Percentiles rank a stretch among this genome's conserved stretches.
phyloP scores from a whole-genome alignment of 1,139 yeast genomes.

The Protomyces macrosporus region DNA sequence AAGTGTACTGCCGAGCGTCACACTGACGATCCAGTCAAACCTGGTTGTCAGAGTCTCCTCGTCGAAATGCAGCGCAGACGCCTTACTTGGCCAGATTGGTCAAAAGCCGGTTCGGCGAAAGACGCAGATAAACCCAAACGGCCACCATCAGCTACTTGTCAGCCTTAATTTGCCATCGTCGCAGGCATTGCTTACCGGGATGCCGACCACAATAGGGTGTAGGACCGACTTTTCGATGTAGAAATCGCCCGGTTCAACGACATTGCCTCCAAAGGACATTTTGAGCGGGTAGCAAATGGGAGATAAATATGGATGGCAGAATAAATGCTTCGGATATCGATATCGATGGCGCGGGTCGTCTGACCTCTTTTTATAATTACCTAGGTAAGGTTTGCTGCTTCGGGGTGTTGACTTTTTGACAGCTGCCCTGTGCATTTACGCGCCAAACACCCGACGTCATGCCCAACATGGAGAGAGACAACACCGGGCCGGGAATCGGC shows the following conservation, averaged over 20 bases:
- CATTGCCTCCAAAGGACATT: not conserved
- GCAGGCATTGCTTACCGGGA: not conserved
- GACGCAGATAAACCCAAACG: not conserved
- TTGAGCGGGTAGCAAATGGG: too few species aligned
- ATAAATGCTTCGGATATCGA: too few species aligned
- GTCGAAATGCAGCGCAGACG: not conserved
- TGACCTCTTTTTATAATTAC: too few species aligned
- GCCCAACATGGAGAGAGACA: too few species aligned
- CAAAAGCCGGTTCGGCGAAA: not conserved
- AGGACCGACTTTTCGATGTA: not conserved
- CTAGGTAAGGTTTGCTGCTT: too few species aligned
- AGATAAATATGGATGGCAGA: too few species aligned
- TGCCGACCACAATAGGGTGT: not conserved
- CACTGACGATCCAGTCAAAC: not conserved
- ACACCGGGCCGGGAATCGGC: too few species aligned
- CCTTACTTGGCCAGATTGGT: not conserved
- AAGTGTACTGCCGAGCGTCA: not conserved
- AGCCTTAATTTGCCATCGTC: not conserved
- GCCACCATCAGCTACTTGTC: not conserved
- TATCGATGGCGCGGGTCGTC: too few species aligned
- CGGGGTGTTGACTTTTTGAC: too few species aligned
- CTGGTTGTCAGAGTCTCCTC: not conserved
- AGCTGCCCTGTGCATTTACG: too few species aligned
- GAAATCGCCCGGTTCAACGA: not conserved
- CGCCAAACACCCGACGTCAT: too few species aligned